Evolutionary conservation across 371 early-diverging fungal species (phyloP).

Genomic region (Rhizomucor pusillus): DNA sequence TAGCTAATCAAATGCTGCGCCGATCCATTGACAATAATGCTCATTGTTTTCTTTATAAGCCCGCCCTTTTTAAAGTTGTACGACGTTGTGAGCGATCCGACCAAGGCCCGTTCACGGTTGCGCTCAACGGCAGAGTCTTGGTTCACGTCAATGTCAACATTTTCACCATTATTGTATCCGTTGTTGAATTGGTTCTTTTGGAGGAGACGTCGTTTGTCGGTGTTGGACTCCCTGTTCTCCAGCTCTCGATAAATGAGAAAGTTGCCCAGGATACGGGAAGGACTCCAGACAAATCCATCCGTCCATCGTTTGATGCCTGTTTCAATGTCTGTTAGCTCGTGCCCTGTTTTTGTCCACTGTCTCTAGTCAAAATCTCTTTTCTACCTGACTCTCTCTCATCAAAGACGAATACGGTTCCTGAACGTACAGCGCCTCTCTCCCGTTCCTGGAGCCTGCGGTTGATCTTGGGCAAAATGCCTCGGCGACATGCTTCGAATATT

Average conservation of each 20-base stretch:
- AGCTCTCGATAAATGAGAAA: constrained; percentile 54
- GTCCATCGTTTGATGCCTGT: constrained; percentile 68
- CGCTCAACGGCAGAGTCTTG: constrained; percentile 30
- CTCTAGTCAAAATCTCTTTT: not conserved
- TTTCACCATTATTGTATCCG: not conserved
- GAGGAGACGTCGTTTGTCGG: constrained; percentile 18
- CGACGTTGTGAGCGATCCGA: constrained; percentile 60
- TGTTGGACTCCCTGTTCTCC: constrained; percentile 26
- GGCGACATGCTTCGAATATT: constrained; percentile 69
- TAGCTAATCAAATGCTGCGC: constrained; percentile 84
- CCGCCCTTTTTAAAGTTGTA: constrained; percentile 75
- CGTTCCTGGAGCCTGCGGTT: constrained; percentile 60
- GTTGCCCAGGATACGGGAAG: constrained; percentile 54
- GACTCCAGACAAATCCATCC: constrained; percentile 59
- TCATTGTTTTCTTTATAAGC: constrained; percentile 83
- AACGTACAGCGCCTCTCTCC: constrained; percentile 58
- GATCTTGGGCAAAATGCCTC: constrained; percentile 56
- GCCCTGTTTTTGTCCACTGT: too few relatives aligned
- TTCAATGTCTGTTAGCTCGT: too few relatives aligned
- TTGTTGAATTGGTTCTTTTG: not conserved
- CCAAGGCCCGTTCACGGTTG: constrained; percentile 55
- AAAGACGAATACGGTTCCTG: constrained; percentile 71
- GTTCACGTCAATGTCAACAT: constrained; percentile 18
- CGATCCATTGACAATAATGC: constrained; percentile 70
- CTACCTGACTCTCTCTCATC: constrained; percentile 68